These are phyloP conservation scores for Hymenoscyphus infarciens DNA, from an alignment of 2,329 filamentous ascomycete species.

Conservation along the genomic window DNA sequence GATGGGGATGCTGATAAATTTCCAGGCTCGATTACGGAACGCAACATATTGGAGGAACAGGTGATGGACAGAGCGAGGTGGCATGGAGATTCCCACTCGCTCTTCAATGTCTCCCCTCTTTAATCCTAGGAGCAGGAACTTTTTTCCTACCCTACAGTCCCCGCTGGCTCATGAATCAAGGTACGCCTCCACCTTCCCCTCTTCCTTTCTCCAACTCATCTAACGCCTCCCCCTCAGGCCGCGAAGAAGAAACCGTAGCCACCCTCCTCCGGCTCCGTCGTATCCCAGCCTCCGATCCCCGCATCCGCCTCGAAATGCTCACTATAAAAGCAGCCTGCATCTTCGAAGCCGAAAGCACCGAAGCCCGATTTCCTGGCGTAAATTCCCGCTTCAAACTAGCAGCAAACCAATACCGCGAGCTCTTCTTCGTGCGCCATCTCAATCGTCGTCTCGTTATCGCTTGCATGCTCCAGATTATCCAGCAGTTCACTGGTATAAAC, in stretches of 20 bases:
- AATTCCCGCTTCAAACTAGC: conserved; percentile 9
- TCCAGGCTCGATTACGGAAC: conserved; percentile 39
- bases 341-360: conserved; percentile 55
- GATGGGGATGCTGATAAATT: not conserved
- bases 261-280: conserved; percentile 53
- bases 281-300: conserved; percentile 50
- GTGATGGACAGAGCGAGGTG: conserved; percentile 38
- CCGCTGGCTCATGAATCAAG: conserved; percentile 52
- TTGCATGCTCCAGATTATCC: conserved; percentile 34
- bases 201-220: no score
- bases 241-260: conserved; percentile 44
- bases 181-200: no score
- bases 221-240: no score
- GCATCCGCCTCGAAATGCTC: conserved; percentile 52
- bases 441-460: conserved; percentile 58
- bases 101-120: conserved; percentile 55
- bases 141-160: conserved; percentile 55
- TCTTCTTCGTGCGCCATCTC: conserved; percentile 54
- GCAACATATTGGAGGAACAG: conserved; percentile 40
- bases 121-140: conserved; percentile 48
- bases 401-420: conserved; percentile 40
- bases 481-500: conserved; percentile 49
- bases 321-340: conserved; percentile 52
- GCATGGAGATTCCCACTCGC: conserved; percentile 41
- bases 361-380: conserved; percentile 51